Conservation (phyloP, 202 grass and related monocot species). For the Hordeum pubiflorum region DNA sequence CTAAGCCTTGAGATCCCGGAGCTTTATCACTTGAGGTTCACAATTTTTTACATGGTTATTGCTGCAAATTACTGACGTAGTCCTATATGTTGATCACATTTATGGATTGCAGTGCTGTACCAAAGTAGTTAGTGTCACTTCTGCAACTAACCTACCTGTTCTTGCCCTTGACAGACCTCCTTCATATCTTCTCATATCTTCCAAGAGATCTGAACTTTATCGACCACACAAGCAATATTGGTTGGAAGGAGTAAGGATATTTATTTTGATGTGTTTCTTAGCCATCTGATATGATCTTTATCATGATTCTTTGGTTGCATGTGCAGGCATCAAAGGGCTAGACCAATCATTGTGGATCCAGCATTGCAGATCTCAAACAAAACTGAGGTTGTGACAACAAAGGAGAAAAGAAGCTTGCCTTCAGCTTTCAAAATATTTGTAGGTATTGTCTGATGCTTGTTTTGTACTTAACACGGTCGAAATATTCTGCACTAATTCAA, state of each 20-base stretch:
- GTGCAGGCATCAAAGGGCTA: slow-evolving; percentile 58
- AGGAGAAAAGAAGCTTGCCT: slow-evolving; percentile 76
- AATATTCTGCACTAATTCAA: neutral
- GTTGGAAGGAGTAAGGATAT: slow-evolving; percentile 71
- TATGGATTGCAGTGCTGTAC: neutral
- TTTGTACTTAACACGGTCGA: neutral
- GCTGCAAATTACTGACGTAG: neutral
- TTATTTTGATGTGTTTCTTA: neutral
- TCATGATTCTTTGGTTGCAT: slow-evolving; percentile 36
- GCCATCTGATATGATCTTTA: slow-evolving; percentile 29
- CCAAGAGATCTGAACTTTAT: slow-evolving; percentile 84
- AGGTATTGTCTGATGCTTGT: slow-evolving; percentile 50
- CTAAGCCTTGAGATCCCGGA: neutral
- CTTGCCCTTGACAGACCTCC: slow-evolving; percentile 53
- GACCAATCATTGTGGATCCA: slow-evolving; percentile 73
- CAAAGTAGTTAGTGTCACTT: neutral
- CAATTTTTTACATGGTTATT: neutral
- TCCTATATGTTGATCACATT: neutral
- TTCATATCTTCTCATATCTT: slow-evolving; percentile 76
- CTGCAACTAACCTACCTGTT: slow-evolving; percentile 9
- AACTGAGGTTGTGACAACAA: slow-evolving; percentile 61
- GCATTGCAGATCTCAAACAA: slow-evolving; percentile 63
- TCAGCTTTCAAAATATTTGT: slow-evolving; percentile 93
- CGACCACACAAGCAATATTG: slow-evolving; percentile 82
- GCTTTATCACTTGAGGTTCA: neutral